Evolutionary conservation across 2,329 filamentous ascomycete species (phyloP).

Genomic region (Penicillium hordei): DNA sequence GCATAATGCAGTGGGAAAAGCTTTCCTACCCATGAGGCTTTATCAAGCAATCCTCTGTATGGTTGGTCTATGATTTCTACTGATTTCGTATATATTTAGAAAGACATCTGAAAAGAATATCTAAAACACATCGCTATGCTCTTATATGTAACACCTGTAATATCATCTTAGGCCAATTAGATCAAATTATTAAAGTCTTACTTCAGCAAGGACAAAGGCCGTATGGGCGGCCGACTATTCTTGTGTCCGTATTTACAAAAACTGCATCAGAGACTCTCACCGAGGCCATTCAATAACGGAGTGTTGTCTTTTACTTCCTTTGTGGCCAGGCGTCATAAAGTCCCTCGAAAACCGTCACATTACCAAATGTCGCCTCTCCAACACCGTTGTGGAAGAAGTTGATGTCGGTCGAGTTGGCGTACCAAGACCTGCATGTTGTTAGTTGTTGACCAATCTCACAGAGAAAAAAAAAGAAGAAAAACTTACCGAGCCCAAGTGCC

Average conservation of each 20-base stretch:
- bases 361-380: slow-evolving; percentile 15
- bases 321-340: slow-evolving; percentile 24
- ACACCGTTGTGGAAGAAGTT: slow-evolving; percentile 20
- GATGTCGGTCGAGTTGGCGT: slow-evolving; percentile 20
- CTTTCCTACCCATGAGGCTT: no score
- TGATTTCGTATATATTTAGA: neutral
- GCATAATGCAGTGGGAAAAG: no score
- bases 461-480: no score
- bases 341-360: slow-evolving; percentile 19
- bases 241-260: neutral
- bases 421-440: slow-evolving; percentile 17
- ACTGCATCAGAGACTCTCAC: no score
- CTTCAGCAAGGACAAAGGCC: neutral
- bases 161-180: neutral
- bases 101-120: neutral
- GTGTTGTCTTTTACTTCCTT: neutral
- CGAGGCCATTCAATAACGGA: neutral
- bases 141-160: no score
- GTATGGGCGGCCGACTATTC: neutral
- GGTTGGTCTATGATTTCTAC: no score
- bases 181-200: neutral
- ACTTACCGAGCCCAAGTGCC: slow-evolving; percentile 22
- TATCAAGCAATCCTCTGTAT: no score
- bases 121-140: neutral
- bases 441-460: neutral